Base-by-base conservation (phyloP, 495 filamentous ascomycete species). In the Parachaetomium inaequale region DNA sequence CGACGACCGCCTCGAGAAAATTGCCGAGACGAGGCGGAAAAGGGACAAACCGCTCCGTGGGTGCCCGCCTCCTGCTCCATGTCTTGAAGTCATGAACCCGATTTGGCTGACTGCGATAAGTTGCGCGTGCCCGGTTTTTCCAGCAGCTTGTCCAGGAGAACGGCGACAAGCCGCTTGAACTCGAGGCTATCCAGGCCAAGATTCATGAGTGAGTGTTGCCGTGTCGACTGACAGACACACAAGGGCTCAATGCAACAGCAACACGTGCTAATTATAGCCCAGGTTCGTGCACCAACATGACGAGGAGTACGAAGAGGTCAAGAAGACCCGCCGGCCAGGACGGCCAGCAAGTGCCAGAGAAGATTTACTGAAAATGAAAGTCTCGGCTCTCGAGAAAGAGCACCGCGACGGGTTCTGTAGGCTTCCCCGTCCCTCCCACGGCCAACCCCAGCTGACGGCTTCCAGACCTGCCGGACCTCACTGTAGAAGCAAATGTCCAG, bases 201-300 rank as follows among this genome's bases (percentile, higher is more conserved):
- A 87, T 93, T 55, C 74, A 78, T 23, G 81, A 81, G 84, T 94
- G 71, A 66, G 78, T 70, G 7, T 31, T 49, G 4, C 19, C 5
- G 12, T 42, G 23, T 47, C 12, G 15, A 25, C 7, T 1, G 7
- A 7, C 23, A 25, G 7, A 15, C 8, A 23, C 15, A 3, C n/a
- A n/a, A n/a, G n/a, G 15, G 12, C 4, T 10, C 12, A 14, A 19
- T 25, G 38, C 25, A 21, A 19, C 25, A 29, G 53, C 1, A 8
- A 2, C 14, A 11, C 17, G 7, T 32, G 21, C 58, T 61, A 50
- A 64, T 11, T 17, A 36, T 7, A 15, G 0, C 23, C 26, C 46
- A 94, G 90, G 29, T 92, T 84, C 69, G 85, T 98, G n/a, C 77
- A 85, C 65, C 88, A 93, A 40, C 74, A 91, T 66, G 85, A 89